A percentile compares a stretch with the other conserved stretches of the same genome.
These are phyloP conservation scores for Trichoderma endophyticum DNA, from an alignment of 2,329 filamentous ascomycete species.

Conservation along the genomic window DNA sequence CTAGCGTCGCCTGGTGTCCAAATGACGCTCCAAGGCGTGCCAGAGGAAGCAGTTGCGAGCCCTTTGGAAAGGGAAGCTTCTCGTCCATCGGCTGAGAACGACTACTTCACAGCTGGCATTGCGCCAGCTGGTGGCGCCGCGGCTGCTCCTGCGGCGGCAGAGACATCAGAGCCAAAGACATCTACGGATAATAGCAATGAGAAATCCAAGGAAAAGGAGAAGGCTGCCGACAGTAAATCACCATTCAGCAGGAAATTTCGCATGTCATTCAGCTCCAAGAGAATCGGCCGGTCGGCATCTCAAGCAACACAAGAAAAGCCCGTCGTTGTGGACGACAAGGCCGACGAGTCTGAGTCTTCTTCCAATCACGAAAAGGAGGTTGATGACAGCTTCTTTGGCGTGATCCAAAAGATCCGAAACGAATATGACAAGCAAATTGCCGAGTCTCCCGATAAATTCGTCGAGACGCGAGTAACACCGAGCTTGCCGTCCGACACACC, in stretches of 20 bases:
- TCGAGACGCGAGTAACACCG: slow-evolving; percentile 65
- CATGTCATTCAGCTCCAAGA: slow-evolving; percentile 81
- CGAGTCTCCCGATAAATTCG: slow-evolving; percentile 49
- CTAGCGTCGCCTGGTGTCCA: slow-evolving; percentile 62
- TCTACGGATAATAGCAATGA: slow-evolving; percentile 51
- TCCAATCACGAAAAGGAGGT: slow-evolving; percentile 68
- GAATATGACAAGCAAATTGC: slow-evolving; percentile 67
- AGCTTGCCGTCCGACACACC: slow-evolving; percentile 72
- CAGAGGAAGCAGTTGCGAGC: slow-evolving; percentile 45
- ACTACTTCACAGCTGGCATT: slow-evolving; percentile 72
- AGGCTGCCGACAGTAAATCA: slow-evolving; percentile 52
- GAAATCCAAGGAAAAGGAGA: slow-evolving; percentile 47
- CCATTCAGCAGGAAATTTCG: slow-evolving; percentile 85
- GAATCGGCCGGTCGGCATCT: slow-evolving; percentile 68
- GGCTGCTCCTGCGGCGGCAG: background rate
- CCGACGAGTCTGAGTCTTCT: slow-evolving; percentile 62
- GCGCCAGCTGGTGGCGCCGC: slow-evolving; percentile 42
- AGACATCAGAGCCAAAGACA: slow-evolving; percentile 41
- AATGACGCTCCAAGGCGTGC: slow-evolving; percentile 43
- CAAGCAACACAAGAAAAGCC: slow-evolving; percentile 64
- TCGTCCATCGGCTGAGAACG: slow-evolving; percentile 62
- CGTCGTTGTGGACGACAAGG: slow-evolving; percentile 71
- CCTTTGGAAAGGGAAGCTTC: slow-evolving; percentile 57
- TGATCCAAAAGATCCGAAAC: slow-evolving; percentile 68
- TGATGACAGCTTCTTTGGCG: slow-evolving; percentile 71